Conservation (phyloP, 1,284 basidiomycete genomes). For the Coniophora puteana region DNA sequence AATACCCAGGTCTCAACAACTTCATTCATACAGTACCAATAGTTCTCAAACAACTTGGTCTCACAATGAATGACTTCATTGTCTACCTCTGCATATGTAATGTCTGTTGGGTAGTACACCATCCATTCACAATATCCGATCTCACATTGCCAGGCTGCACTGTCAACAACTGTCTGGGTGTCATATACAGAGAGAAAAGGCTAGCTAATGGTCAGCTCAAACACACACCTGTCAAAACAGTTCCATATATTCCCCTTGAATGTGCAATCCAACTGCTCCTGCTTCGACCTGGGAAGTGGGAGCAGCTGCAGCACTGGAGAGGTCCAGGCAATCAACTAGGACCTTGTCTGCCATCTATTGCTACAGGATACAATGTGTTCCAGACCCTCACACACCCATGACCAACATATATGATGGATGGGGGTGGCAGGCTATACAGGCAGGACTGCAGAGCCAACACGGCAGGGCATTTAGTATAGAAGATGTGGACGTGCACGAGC, state of each 20-base stretch:
- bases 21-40: neutral
- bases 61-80: neutral
- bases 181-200: neutral
- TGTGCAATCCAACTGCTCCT: no score
- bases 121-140: neutral
- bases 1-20: neutral
- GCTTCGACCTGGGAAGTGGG: neutral
- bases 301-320: constrained; percentile 1
- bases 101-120: neutral
- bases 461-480: no score
- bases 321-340: neutral
- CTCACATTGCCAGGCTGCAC: neutral
- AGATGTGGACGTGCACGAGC: no score
- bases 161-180: neutral
- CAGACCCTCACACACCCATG: neutral
- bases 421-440: neutral
- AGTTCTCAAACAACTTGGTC: neutral
- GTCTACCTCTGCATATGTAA: constrained; percentile 1
- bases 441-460: neutral
- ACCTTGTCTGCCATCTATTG: no score
- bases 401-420: constrained; percentile 1
- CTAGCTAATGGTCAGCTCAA: no score
- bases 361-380: no score
- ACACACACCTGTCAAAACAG: no score
- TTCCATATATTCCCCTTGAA: no score